Conservation (phyloP, 2,329 filamentous ascomycete species). For the Ophiostoma tasmaniense region DNA sequence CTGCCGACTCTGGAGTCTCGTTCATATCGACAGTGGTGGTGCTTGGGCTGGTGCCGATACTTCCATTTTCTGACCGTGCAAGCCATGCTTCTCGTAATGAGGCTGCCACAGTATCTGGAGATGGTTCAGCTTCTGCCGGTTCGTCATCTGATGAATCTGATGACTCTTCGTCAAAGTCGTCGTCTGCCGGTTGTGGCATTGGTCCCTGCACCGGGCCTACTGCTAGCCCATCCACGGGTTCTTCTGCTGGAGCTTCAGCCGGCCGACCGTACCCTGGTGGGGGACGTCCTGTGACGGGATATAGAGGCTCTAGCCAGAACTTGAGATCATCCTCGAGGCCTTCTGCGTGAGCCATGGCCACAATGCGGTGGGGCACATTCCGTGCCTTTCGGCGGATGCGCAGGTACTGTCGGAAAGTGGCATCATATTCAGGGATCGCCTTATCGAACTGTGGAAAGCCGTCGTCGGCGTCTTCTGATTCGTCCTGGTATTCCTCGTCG, state of each 20-base stretch:
- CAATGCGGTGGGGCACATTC: slow-evolving; percentile 50
- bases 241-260: background rate
- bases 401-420: slow-evolving; percentile 38
- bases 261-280: background rate
- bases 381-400: slow-evolving; percentile 51
- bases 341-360: slow-evolving; percentile 54
- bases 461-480: background rate
- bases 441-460: background rate
- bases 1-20: background rate
- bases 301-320: slow-evolving; percentile 51
- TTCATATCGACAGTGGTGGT: background rate
- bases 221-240: background rate
- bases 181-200: background rate
- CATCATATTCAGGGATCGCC: background rate
- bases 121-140: background rate
- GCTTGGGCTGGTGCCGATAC: slow-evolving; percentile 6
- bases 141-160: background rate
- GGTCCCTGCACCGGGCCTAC: background rate
- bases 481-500: background rate
- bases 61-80: slow-evolving; percentile 8
- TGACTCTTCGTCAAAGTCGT: background rate
- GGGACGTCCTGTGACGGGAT: slow-evolving; percentile 25
- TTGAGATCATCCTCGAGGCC: slow-evolving; percentile 49
- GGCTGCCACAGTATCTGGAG: background rate
- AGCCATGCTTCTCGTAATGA: background rate